These are phyloP conservation scores for Asterionellopsis glacialis DNA, from an alignment of 108 stramenopile species.

Conservation along the genomic window DNA sequence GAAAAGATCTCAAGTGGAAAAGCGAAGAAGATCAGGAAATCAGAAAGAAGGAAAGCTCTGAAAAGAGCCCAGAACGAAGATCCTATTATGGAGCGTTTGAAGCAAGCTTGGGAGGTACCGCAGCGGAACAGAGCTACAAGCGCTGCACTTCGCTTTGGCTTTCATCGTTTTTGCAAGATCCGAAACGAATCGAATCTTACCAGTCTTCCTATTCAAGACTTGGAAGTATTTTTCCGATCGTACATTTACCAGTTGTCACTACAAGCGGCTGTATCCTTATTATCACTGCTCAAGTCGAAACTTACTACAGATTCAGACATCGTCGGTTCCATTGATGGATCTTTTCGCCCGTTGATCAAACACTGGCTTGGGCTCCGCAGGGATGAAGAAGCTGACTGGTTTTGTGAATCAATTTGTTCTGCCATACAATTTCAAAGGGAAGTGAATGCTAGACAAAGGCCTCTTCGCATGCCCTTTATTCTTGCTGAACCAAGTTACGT, in stretches of 20 bases:
- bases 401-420: constrained; percentile 49
- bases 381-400: constrained; percentile 52
- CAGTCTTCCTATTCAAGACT: constrained; percentile 73
- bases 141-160: constrained; percentile 71
- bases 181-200: constrained; percentile 72
- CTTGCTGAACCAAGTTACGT: constrained; percentile 65
- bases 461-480: constrained; percentile 55
- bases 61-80: constrained; percentile 66
- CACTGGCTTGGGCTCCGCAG: constrained; percentile 37
- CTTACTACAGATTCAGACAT: neutral
- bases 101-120: constrained; percentile 80
- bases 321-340: constrained; percentile 5
- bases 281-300: constrained; percentile 29
- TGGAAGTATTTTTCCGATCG: constrained; percentile 62
- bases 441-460: constrained; percentile 41
- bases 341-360: constrained; percentile 29
- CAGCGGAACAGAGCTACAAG: constrained; percentile 63
- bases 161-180: constrained; percentile 74
- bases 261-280: constrained; percentile 56
- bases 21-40: constrained; percentile 49
- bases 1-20: constrained; percentile 17
- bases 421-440: constrained; percentile 51
- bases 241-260: constrained; percentile 69
- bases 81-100: constrained; percentile 67
- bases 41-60: constrained; percentile 50